phyloP scores from a whole-genome alignment of 495 filamentous ascomycete species.

The Aspergillus ellipticus region DNA sequence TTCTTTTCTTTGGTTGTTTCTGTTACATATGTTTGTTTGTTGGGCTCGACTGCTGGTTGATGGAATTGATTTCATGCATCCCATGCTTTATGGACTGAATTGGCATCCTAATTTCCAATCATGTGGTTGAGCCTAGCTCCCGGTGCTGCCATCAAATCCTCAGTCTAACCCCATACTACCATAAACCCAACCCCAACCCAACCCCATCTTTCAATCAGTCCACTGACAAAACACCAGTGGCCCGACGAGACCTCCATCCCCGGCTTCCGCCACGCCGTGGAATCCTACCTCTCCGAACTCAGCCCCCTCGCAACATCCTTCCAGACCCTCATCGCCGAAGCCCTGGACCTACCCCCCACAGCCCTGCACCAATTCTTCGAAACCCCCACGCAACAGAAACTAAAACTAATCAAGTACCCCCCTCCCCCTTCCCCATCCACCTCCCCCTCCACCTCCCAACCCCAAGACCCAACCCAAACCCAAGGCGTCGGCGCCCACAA shows the following conservation, averaged over 20 bases:
- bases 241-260: slow-evolving; percentile 66
- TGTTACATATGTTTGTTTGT: no score
- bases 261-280: slow-evolving; percentile 63
- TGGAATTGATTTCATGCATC: no score
- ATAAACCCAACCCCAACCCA: no score
- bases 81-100: no score
- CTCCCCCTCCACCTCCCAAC: not conserved
- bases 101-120: no score
- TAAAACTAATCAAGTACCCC: slow-evolving; percentile 88
- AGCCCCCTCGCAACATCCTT: slow-evolving; percentile 67
- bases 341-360: slow-evolving; percentile 65
- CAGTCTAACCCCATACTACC: no score
- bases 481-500: slow-evolving; percentile 90
- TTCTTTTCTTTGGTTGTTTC: no score
- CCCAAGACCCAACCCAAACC: slow-evolving; percentile 16
- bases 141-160: no score
- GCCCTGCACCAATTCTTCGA: slow-evolving; percentile 86
- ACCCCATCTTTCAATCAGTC: no score
- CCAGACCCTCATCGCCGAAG: slow-evolving; percentile 82
- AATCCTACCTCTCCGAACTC: slow-evolving; percentile 74
- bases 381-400: slow-evolving; percentile 72
- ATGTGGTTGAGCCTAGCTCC: no score
- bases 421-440: slow-evolving; percentile 36
- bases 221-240: slow-evolving; percentile 55
- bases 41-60: no score